Percentiles rank a stretch among this genome's conserved stretches.
These are phyloP conservation scores for Paecilomyces formosus DNA, from an alignment of 2,329 filamentous ascomycete species.

Conservation along the genomic window DNA sequence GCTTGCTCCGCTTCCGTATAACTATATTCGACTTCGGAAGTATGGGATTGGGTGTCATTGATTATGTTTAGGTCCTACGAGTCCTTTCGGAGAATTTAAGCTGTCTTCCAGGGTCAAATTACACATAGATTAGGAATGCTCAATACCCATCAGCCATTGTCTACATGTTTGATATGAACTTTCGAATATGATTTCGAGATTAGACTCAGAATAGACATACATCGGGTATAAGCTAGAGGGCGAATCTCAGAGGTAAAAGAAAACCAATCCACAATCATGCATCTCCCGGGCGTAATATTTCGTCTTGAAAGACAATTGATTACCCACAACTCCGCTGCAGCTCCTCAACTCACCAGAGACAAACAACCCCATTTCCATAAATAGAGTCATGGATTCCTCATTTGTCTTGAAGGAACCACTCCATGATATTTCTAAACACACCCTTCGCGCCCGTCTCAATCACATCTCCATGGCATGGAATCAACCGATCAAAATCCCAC, in stretches of 20 bases:
- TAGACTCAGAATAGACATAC: neutral
- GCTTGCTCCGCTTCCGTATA: constrained; percentile 12
- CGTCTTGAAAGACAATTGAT: neutral
- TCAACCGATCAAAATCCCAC: constrained; percentile 80
- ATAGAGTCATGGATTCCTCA: neutral
- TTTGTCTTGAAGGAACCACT: constrained; percentile 63
- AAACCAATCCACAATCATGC: neutral
- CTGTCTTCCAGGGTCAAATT: neutral
- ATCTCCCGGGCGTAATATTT: neutral
- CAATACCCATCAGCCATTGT: neutral
- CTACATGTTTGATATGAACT: neutral
- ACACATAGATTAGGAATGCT: neutral
- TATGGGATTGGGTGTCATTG: constrained; percentile 13
- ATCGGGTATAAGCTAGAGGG: neutral
- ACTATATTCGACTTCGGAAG: constrained; percentile 11
- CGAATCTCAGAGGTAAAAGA: neutral
- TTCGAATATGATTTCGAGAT: neutral
- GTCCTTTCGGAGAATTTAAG: neutral
- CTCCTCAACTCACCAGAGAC: neutral
- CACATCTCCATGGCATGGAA: constrained; percentile 91
- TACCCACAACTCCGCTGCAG: neutral
- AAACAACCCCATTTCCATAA: neutral
- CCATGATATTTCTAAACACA: constrained; percentile 69
- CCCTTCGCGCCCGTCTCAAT: constrained; percentile 69
- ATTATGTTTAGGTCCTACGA: neutral